Evolutionary conservation across 257 asterid genomes (phyloP).

Genomic region (Lycium ferocissimum): DNA sequence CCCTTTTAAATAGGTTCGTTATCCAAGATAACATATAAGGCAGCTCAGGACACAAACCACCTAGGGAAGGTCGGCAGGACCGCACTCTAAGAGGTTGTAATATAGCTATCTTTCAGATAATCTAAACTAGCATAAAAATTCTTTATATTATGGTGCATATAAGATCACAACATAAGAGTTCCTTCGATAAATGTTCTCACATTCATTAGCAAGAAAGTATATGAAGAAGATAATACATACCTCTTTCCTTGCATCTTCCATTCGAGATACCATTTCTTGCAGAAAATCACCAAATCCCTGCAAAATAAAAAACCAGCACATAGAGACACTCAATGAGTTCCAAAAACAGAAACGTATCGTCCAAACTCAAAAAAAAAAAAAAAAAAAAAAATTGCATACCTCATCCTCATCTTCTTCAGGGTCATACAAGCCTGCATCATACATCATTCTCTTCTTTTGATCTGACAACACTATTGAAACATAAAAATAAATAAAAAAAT

Average conservation of each 20-base stretch:
- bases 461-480: slow-evolving; percentile 72
- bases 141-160: not conserved
- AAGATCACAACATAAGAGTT: not conserved
- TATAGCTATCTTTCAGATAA: not conserved
- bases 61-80: too few relatives aligned
- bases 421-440: slow-evolving; percentile 75
- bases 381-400: slow-evolving; percentile 34
- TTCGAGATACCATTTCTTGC: slow-evolving; percentile 74
- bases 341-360: not conserved
- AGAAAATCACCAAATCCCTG: slow-evolving; percentile 83
- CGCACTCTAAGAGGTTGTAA: too few relatives aligned
- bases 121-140: too few relatives aligned
- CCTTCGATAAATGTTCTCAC: not conserved
- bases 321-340: not conserved
- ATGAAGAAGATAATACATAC: slow-evolving; percentile 50
- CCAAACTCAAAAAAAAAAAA: not conserved
- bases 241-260: slow-evolving; percentile 69
- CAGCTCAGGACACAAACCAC: fast-evolving
- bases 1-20: not conserved
- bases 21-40: not conserved
- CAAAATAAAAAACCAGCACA: not conserved
- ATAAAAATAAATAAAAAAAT: too few relatives aligned
- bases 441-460: slow-evolving; percentile 62
- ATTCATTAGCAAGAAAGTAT: not conserved
- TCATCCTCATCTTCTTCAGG: slow-evolving; percentile 69